These are phyloP conservation scores for Nannochloropsis gaditana DNA, from an alignment of 108 stramenopile species.

Conservation along the genomic window DNA sequence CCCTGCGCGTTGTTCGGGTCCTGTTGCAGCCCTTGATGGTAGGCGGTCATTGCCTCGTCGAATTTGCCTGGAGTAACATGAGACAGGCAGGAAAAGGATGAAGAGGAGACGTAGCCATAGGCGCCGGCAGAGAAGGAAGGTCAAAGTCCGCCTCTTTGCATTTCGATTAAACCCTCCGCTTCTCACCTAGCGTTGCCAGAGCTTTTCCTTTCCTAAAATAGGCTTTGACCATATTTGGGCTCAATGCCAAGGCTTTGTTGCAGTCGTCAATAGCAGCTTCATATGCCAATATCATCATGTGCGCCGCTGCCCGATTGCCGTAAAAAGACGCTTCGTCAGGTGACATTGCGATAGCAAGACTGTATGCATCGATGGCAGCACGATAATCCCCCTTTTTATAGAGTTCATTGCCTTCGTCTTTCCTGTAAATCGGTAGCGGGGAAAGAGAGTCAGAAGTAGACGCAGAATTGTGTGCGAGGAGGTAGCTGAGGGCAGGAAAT, in stretches of 20 bases:
- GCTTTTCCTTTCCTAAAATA: conserved; percentile 45
- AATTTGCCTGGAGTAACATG: conserved; percentile 46
- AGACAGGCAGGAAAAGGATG: not conserved
- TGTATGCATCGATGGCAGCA: conserved; percentile 18
- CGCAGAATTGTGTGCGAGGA: not conserved
- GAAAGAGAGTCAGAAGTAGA: not conserved
- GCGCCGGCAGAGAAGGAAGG: not conserved
- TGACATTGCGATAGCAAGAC: not conserved
- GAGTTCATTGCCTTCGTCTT: conserved; percentile 6
- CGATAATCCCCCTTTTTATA: conserved; percentile 22
- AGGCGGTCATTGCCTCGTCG: conserved; percentile 41
- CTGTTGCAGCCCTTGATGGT: conserved; percentile 37
- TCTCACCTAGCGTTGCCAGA: conserved; percentile 41
- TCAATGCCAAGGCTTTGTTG: conserved; percentile 37
- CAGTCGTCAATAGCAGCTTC: conserved; percentile 43
- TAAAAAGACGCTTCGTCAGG: conserved; percentile 23
- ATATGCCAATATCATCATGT: conserved; percentile 48
- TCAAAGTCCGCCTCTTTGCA: not conserved
- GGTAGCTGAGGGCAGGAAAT: too few relatives aligned
- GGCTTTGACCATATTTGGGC: conserved; percentile 41
- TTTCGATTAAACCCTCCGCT: not conserved
- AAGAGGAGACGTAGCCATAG: not conserved
- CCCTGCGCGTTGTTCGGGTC: conserved; percentile 55
- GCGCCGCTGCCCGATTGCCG: conserved; percentile 48
- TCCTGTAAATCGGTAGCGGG: not conserved